Evolutionary conservation across 2,329 filamentous ascomycete species (phyloP).

Genomic region (Fusarium nelsonii): DNA sequence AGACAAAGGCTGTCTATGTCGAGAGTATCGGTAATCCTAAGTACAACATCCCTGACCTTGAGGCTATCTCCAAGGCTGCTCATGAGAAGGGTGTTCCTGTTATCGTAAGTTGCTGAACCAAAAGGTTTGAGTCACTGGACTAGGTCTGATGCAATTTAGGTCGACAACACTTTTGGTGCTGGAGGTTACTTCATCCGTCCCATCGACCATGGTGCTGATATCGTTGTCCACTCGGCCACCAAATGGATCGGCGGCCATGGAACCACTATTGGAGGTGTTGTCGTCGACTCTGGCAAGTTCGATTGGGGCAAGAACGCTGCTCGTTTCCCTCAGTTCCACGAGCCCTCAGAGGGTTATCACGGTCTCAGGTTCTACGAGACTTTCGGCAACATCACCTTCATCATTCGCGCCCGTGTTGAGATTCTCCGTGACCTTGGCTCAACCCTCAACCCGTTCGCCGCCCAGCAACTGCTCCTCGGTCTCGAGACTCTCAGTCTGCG

Average conservation of each 20-base stretch:
- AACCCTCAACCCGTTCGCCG: constrained; percentile 87
- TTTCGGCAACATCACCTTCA: constrained; percentile 85
- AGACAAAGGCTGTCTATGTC: constrained; percentile 91
- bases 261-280: constrained; percentile 87
- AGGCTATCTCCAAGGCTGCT: constrained; percentile 84
- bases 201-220: constrained; percentile 91
- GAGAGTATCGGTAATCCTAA: constrained; percentile 95
- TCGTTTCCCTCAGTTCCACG: constrained; percentile 92
- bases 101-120: constrained; percentile 60
- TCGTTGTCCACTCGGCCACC: constrained; percentile 92
- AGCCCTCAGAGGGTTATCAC: constrained; percentile 90
- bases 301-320: constrained; percentile 88
- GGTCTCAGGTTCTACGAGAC: constrained; percentile 95
- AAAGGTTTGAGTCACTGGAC: not conserved
- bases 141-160: constrained; percentile 57
- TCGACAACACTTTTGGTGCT: constrained; percentile 96
- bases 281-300: constrained; percentile 91
- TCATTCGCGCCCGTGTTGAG: constrained; percentile 88
- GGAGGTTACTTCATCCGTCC: constrained; percentile 90
- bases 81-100: constrained; percentile 76
- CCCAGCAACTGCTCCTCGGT: constrained; percentile 91
- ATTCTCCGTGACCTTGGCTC: constrained; percentile 88
- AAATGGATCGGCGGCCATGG: constrained; percentile 99
- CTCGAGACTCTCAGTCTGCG: constrained; percentile 90
- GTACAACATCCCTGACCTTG: constrained; percentile 93